phyloP scores from a whole-genome alignment of 495 filamentous ascomycete genomes.

The Hyaloscypha hepaticicola region DNA sequence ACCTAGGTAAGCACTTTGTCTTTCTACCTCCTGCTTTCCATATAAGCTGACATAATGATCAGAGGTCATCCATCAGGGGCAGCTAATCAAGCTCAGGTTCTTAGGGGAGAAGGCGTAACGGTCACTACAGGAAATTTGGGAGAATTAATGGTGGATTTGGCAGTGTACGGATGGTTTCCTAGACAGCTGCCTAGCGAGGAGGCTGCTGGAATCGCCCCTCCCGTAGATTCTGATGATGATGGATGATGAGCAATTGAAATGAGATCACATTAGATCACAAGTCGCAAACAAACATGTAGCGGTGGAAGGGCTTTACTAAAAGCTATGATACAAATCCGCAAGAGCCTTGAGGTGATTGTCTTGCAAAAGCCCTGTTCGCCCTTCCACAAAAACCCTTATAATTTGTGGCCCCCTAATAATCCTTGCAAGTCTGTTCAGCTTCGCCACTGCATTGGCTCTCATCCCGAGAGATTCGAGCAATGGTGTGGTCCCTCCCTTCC shows the following conservation, averaged over 20 bases:
- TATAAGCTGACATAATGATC: neutral
- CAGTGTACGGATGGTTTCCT: slow-evolving; percentile 77
- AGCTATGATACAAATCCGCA: slow-evolving; percentile 27
- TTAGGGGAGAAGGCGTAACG: slow-evolving; percentile 68
- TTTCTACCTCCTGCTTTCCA: neutral
- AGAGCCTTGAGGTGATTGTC: neutral
- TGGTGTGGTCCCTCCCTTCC: slow-evolving; percentile 31
- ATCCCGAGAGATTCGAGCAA: slow-evolving; percentile 18
- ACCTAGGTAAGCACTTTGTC: slow-evolving; percentile 55
- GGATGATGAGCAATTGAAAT: neutral
- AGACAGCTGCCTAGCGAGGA: slow-evolving; percentile 42
- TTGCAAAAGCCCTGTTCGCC: slow-evolving; percentile 3
- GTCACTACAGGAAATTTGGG: slow-evolving; percentile 65
- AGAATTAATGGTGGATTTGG: slow-evolving; percentile 67
- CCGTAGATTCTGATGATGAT: slow-evolving; percentile 22
- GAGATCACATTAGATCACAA: neutral
- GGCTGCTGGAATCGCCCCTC: slow-evolving; percentile 22
- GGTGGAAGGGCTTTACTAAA: slow-evolving; percentile 24
- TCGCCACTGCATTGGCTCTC: slow-evolving; percentile 22
- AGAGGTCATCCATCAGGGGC: slow-evolving; percentile 68
- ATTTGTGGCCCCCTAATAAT: slow-evolving; percentile 19
- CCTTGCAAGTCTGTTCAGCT: slow-evolving; percentile 27
- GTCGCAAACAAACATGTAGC: neutral
- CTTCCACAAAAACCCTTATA: slow-evolving; percentile 16
- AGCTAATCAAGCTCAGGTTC: slow-evolving; percentile 62